Evolutionary conservation across 306 rosid genomes (phyloP).

Genomic region (Trifolium repens): DNA sequence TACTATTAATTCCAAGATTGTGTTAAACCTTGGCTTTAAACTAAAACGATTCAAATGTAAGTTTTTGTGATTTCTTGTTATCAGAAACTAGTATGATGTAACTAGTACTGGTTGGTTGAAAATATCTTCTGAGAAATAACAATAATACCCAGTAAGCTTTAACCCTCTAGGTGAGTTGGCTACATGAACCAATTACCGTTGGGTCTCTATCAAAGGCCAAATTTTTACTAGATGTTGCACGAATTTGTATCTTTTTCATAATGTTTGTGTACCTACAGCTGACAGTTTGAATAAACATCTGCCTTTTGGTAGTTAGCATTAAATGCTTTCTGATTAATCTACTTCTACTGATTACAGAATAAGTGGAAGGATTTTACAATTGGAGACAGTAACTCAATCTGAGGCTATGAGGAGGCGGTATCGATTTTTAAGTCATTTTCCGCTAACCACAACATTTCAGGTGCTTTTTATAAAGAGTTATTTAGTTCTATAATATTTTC

Average conservation of each 20-base stretch:
- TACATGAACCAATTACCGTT: conserved; percentile 18
- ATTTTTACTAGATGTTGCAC: conserved; percentile 2
- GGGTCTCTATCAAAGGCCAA: conserved; percentile 17
- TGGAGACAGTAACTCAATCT: conserved; percentile 82
- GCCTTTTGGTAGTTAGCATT: not conserved
- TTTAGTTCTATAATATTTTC: conserved; percentile 17
- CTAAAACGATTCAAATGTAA: conserved; percentile 22
- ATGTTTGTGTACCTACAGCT: conserved; percentile 6
- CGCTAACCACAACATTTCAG: conserved; percentile 86
- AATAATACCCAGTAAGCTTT: conserved; percentile 3
- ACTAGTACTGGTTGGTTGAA: not conserved
- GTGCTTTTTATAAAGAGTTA: conserved; percentile 45
- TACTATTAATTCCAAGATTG: not conserved
- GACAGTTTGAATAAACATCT: conserved; percentile 15
- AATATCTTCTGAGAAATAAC: conserved; percentile 22
- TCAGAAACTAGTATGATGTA: not conserved
- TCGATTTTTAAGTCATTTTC: conserved; percentile 86
- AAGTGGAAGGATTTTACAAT: conserved; percentile 79
- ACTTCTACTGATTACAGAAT: conserved; percentile 59
- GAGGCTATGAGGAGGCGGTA: conserved; percentile 91
- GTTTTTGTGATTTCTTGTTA: conserved; percentile 18
- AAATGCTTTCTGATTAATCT: conserved; percentile 29
- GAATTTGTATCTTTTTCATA: conserved; percentile 1
- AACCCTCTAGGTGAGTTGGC: not conserved
- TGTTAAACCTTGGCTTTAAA: conserved; percentile 16